A percentile compares a stretch with the other conserved stretches of the same genome.
Evolutionary conservation across 164 flowering plant species (phyloP).

Genomic region (Liriodendron chinense): DNA sequence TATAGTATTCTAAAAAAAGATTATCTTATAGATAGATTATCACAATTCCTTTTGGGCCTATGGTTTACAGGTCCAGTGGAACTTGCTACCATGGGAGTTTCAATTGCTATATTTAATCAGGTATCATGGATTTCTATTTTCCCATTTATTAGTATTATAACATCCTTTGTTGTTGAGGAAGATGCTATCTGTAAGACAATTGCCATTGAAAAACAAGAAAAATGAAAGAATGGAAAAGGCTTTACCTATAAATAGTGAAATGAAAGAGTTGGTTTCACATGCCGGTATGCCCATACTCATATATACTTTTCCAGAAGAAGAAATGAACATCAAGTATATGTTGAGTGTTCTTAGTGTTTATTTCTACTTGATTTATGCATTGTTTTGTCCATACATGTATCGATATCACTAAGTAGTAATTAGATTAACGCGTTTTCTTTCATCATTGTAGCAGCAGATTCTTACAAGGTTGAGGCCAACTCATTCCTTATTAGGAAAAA

Average conservation of each 20-base stretch:
- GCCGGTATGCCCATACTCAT: no score
- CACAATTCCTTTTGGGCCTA: background rate
- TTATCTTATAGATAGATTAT: background rate
- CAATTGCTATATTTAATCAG: slow-evolving; percentile 62
- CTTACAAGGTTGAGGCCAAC: slow-evolving; percentile 9
- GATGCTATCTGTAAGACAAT: slow-evolving; percentile 23
- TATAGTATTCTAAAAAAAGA: no score
- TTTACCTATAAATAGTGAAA: slow-evolving; percentile 22
- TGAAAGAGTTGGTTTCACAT: no score
- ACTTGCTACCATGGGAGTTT: slow-evolving; percentile 61
- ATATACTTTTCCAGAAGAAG: no score
- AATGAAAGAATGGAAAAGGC: slow-evolving; percentile 16
- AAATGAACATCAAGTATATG: no score
- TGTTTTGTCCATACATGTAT: no score
- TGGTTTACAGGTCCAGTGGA: slow-evolving; percentile 56
- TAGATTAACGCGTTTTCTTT: background rate
- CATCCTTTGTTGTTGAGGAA: slow-evolving; percentile 70
- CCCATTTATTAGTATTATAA: slow-evolving; percentile 61
- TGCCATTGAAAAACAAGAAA: slow-evolving; percentile 11
- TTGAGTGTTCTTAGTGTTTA: no score
- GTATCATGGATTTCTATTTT: slow-evolving; percentile 55
- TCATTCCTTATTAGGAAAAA: no score
- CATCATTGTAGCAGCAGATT: slow-evolving; percentile 24
- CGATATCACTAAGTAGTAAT: no score
- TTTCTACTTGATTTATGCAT: no score